Evolutionary conservation across 106 monocot genomes (phyloP).

Genomic region (Acorus gramineus): DNA sequence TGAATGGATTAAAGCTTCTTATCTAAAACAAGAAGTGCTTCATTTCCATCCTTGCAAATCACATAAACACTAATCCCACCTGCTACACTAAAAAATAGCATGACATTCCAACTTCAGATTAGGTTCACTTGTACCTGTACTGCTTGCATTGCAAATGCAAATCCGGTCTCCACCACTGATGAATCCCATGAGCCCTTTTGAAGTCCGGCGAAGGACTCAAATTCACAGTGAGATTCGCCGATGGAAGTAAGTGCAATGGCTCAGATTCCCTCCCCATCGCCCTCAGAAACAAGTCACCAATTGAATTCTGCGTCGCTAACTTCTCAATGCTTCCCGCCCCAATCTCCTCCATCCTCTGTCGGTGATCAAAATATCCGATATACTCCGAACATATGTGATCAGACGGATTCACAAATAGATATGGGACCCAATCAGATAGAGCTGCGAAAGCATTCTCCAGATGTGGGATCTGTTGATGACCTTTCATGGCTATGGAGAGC

Average conservation of each 20-base stretch:
- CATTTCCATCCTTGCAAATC: too few relatives aligned
- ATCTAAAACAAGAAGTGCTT: too few relatives aligned
- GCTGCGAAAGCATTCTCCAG: conserved; percentile 34
- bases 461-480: conserved; percentile 5
- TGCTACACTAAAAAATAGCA: too few relatives aligned
- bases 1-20: too few relatives aligned
- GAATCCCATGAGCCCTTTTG: conserved; percentile 76
- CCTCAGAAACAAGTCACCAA: conserved; percentile 53
- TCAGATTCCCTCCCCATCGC: conserved; percentile 70
- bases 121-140: conserved; percentile 27
- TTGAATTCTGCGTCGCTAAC: conserved; percentile 74
- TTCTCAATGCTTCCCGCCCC: conserved; percentile 76
- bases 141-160: conserved; percentile 36
- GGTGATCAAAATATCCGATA: conserved; percentile 77
- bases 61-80: too few relatives aligned
- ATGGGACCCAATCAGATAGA: conserved; percentile 63
- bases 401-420: conserved; percentile 74
- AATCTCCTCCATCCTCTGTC: conserved; percentile 72
- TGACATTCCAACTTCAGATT: too few relatives aligned
- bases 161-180: conserved; percentile 87
- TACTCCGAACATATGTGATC: conserved; percentile 89
- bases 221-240: conserved; percentile 64
- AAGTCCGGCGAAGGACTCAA: conserved; percentile 52
- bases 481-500: conserved; percentile 45
- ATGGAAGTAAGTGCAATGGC: conserved; percentile 81